Evolutionary conservation across 805 yeast genomes (phyloP).

Genomic region (Vanderwaltozyma yarrowii): DNA sequence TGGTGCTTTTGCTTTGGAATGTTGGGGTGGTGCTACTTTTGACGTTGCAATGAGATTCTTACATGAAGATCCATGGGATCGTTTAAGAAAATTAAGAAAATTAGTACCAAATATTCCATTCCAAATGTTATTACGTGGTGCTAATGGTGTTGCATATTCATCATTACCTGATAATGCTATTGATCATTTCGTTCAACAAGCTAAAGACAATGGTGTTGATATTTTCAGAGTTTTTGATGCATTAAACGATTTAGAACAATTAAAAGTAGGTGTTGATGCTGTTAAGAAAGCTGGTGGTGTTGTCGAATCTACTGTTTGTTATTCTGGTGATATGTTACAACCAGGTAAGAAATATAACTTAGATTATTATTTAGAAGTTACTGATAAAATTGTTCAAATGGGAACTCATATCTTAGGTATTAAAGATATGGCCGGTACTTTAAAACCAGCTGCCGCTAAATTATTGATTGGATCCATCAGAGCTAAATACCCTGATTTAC

Average conservation of each 20-base stretch:
- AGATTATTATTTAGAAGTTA: constrained; percentile 74
- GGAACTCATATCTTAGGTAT: constrained; percentile 97
- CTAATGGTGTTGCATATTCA: constrained; percentile 97
- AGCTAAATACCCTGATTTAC: constrained; percentile 80
- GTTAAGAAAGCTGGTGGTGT: constrained; percentile 98
- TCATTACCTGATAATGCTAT: constrained; percentile 98
- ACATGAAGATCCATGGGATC: constrained; percentile 98
- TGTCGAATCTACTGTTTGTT: constrained; percentile 96
- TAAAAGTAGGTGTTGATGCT: constrained; percentile 95
- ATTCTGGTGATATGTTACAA: constrained; percentile 97
- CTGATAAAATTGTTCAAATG: constrained; percentile 75
- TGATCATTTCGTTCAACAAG: constrained; percentile 92
- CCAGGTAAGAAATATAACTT: constrained; percentile 94
- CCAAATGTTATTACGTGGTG: constrained; percentile 99
- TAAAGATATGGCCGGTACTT: constrained; percentile 99
- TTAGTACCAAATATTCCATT: constrained; percentile 97
- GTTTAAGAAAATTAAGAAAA: constrained; percentile 78
- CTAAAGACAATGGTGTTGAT: constrained; percentile 93
- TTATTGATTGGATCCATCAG: constrained; percentile 72
- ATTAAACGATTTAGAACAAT: constrained; percentile 89
- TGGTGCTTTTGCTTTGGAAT: constrained; percentile 91
- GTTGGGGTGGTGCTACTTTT: constrained; percentile 99
- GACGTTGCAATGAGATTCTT: constrained; percentile 98
- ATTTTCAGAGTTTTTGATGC: constrained; percentile 98
- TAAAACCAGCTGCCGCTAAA: constrained; percentile 90